These are phyloP conservation scores for Penicillium sp. DNA, from an alignment of 2,329 filamentous ascomycete species.

Conservation along the genomic window DNA sequence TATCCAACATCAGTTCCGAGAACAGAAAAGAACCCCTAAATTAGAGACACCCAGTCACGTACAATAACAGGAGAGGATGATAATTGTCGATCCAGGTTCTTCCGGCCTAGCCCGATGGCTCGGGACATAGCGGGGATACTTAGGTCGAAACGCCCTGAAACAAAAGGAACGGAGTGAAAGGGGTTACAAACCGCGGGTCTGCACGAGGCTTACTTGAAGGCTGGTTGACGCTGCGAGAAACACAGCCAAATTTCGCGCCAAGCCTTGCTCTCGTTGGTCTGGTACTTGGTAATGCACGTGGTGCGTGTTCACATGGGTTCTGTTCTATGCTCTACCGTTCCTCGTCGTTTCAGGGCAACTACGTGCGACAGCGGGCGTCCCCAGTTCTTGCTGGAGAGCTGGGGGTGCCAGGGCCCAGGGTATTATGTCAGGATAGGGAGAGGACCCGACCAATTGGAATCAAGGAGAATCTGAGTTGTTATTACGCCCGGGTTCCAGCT, in stretches of 20 bases:
- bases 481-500: no score
- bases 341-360: not conserved
- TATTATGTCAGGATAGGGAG: no score
- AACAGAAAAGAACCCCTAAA: not conserved
- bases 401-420: not conserved
- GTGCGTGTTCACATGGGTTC: not conserved
- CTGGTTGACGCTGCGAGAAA: slow-evolving; percentile 1
- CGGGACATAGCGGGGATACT: not conserved
- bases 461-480: no score
- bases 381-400: no score
- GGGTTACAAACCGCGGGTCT: slow-evolving; percentile 1
- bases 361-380: not conserved
- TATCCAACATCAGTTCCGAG: not conserved
- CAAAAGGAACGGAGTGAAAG: no score
- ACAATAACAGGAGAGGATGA: not conserved
- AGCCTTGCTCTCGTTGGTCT: slow-evolving; percentile 1
- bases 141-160: not conserved
- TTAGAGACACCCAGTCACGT: not conserved
- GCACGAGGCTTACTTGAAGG: not conserved
- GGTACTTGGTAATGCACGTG: slow-evolving; percentile 1
- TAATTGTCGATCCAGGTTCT: not conserved
- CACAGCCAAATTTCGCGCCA: slow-evolving; percentile 2
- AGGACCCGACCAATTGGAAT: no score
- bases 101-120: not conserved
- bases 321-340: not conserved